Evolutionary conservation across 768 basidiomycete species (phyloP), one percentile per base, ranked within the genome.

Genomic region (Psilocybe azurescens): DNA sequence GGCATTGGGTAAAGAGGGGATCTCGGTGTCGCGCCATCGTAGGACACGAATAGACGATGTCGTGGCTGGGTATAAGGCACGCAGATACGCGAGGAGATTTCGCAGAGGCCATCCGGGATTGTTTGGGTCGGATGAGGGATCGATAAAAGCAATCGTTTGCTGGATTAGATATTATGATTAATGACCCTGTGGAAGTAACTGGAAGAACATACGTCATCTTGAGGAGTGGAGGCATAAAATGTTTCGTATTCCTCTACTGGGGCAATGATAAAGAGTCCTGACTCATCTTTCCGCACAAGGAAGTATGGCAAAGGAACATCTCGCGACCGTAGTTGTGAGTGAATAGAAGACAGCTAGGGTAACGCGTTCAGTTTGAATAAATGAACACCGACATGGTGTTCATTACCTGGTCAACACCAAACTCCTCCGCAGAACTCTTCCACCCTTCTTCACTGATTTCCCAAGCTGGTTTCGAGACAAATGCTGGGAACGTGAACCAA

Each of bases 401-500:
- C 55, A 77, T 33, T 66, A 86, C 88, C 54, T 77, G 72, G 14
- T 80, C 73, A 28, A 72, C 49, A 0, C 75, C 78, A 59, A 89
- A 77, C 56, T 77, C 78, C 3, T 76, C 78, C 0, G 76, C 73
- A 3, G 86, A 89, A 32, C 65, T 56, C 53, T 71, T 76, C 87
- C 91, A 91, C 0, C 89, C 90, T 10, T 75, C 70, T 5, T 81
- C 83, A 36, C 79, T 78, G 66, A 93, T 89, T 78, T 93, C 89
- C 96, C 96, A 98, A 5, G 90, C 86, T 6, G 97, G 95, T 67
- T 93, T 94, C 20, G 92, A 81, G 0, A 90, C 89, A 65, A 98
- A 89, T 0, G 96, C 94, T 2, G 97, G 97, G 74, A 98, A 97
- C 0, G 93, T 91, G 70, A 98, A 98, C 97, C 97, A 99, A 76